These are phyloP conservation scores for Alternaria incomplexa DNA, from an alignment of 2,329 filamentous ascomycete genomes.

Conservation along the genomic window DNA sequence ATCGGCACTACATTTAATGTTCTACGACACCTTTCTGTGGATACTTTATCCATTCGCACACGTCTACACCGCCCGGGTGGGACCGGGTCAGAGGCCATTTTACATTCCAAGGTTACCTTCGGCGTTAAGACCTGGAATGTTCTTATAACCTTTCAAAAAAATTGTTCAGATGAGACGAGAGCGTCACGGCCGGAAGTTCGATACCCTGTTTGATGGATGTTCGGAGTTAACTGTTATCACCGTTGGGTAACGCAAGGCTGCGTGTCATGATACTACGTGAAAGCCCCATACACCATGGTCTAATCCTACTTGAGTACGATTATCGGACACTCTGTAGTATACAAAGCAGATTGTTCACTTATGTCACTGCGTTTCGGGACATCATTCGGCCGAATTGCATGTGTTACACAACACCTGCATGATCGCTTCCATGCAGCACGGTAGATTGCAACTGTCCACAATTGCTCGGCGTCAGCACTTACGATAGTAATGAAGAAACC, in stretches of 20 bases:
- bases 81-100: background rate
- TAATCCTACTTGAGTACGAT: background rate
- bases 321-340: background rate
- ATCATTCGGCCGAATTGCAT: background rate
- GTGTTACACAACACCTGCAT: background rate
- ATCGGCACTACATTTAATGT: background rate
- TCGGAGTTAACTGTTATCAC: conserved; percentile 3
- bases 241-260: background rate
- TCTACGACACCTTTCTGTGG: background rate
- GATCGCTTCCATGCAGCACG: background rate
- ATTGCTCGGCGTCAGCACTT: background rate
- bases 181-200: background rate
- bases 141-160: background rate
- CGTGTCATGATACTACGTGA: background rate
- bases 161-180: background rate
- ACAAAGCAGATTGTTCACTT: background rate
- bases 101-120: background rate
- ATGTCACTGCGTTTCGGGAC: background rate
- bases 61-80: background rate
- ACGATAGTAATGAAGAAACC: background rate
- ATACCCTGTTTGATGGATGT: background rate
- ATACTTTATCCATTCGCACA: background rate
- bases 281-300: background rate
- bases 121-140: background rate
- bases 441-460: background rate